Evolutionary conservation across 2,329 filamentous ascomycete genomes (phyloP), one percentile per base, ranked within the genome.

Genomic region (Colletotrichum acutatum): DNA sequence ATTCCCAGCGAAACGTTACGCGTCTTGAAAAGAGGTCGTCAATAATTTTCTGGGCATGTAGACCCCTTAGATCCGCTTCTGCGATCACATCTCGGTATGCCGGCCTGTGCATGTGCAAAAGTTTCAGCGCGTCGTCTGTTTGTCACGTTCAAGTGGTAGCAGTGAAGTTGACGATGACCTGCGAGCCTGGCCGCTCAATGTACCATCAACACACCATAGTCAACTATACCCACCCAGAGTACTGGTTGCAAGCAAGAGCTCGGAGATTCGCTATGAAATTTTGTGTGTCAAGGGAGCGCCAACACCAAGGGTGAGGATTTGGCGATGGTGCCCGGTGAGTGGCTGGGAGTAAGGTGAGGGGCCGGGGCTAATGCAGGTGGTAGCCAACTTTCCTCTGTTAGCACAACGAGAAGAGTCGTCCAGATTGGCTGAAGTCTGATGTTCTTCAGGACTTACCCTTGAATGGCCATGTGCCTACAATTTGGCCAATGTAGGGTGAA

Each of bases 311-410:
- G 42, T 53, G 57, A 67, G 37, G 61, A 71, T n/a, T 66, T 67
- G 46, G 67, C 30, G 68, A 72, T 61, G 68, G 52, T 57, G 68
- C 22, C 56, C 52, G 61, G 58, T 62, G 61, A 71, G 34, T 71
- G 71, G 71, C n/a, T 12, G 11, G 42, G 24, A 12, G 34, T 56
- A 52, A 59, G 49, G 59, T 54, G 59, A 65, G 32, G 59, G 42
- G n/a, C 26, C 16, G 28, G 16, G 24, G 30, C 71, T 74, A 74
- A 74, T 74, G 71, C 71, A 74, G 71, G 71, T 74, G 71, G 42
- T 67, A 74, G 67, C 24, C 24, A 22, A 12, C 8, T 61, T 26
- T 34, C 26, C 34, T 37, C 46, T 26, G 7, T 34, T 66, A 61
- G 60, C 60, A 65, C 12, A n/a, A 26, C n/a, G 7, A n/a, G 49